phyloP scores from a whole-genome alignment of 345 rosid genomes.

The Camelina laxa region DNA sequence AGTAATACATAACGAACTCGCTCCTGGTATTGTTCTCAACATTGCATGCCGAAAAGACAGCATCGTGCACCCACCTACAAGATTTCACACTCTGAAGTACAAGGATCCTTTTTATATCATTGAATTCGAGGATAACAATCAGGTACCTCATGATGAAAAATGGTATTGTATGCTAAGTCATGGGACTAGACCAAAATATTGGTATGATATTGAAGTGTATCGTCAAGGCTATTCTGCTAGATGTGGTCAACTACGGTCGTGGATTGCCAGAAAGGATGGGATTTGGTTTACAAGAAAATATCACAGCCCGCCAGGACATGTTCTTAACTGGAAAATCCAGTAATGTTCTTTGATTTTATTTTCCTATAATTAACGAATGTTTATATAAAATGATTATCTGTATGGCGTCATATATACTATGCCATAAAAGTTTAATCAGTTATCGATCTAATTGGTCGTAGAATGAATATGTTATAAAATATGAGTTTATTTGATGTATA shows the following conservation, averaged over 20 bases:
- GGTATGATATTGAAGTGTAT: constrained; percentile 4
- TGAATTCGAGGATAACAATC: background rate
- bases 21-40: background rate
- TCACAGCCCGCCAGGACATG: accelerated
- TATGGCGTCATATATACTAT: too few relatives aligned
- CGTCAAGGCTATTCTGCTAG: background rate
- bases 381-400: too few relatives aligned
- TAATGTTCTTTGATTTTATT: too few relatives aligned
- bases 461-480: too few relatives aligned
- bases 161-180: constrained; percentile 7
- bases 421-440: too few relatives aligned
- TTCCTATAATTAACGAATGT: too few relatives aligned
- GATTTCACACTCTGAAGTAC: background rate
- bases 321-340: background rate
- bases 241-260: background rate
- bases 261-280: background rate
- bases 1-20: constrained; percentile 11
- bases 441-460: too few relatives aligned
- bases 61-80: background rate
- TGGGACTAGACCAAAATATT: background rate
- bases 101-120: background rate
- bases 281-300: background rate
- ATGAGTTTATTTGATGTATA: too few relatives aligned
- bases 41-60: background rate
- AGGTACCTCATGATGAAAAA: background rate